Base-by-base conservation (phyloP, 495 filamentous ascomycete genomes). In the Xylaria scruposa region DNA sequence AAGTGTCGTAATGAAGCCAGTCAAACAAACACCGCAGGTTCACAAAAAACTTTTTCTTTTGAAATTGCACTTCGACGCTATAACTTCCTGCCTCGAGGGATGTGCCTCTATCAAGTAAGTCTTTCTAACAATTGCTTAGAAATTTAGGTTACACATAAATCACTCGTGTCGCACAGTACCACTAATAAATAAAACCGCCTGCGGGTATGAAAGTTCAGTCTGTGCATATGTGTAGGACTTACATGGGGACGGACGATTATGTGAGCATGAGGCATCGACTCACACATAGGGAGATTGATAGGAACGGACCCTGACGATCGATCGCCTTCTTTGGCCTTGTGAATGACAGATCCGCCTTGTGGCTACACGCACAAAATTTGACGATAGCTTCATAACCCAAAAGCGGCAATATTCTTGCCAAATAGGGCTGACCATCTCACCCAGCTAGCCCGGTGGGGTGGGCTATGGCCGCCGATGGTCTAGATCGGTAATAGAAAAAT, bases 181-280 rank as follows among this genome's bases (percentile, higher is more conserved):
- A 9, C 6, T 42, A 42, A 42, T 42, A 42, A 42, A 24, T 54
- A 29, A 15, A 12, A 15, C 26, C 24, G 51, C 3, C 3, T 9
- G 0, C 13, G 0, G 24, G 12, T 54, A 29, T 56, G 36, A 38
- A 38, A 8, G 15, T 31, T 17, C 24, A 56, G 24, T 54, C 15
- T 29, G 4, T 33, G 40, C 40, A 42, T 64, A 40, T 24, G 40
- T 13, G 38, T 42, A 42, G 38, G 9, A 42, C 38, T 13, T 12
- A 33, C 42, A 49, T 44, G 42, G 61, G 61, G 40, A 64, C 17
- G 38, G 17, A 44, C 6, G 17, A 47, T 65, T 65, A 44, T 26
- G n/a, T 65, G 42, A 19, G 19, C 40, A 42, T 13, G 21, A 10
- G 8, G 7, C 8, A 58, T 53, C 21, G 26, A n/a, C 24, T 21